Evolutionary conservation across 352 stramenopile genomes (phyloP).

Genomic region (Phytophthora kernoviae): DNA sequence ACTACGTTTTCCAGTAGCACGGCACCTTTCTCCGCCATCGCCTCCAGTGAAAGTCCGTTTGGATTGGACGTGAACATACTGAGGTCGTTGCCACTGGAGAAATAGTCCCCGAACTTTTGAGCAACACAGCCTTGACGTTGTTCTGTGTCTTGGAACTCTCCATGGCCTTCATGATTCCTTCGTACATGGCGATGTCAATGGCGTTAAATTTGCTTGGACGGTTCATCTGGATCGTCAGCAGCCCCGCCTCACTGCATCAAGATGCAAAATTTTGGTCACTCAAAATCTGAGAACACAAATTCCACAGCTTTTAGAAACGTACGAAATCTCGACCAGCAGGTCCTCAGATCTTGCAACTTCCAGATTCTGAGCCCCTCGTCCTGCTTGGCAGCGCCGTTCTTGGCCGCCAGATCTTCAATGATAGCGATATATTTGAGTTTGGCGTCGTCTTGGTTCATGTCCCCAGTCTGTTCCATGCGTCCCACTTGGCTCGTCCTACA

Average conservation of each 20-base stretch:
- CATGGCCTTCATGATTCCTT: constrained; percentile 73
- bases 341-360: constrained; percentile 30
- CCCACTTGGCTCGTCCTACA: constrained; percentile 83
- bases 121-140: constrained; percentile 80
- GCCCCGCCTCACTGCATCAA: constrained; percentile 35
- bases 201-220: constrained; percentile 88
- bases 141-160: constrained; percentile 63
- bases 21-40: constrained; percentile 61
- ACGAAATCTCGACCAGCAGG: constrained; percentile 64
- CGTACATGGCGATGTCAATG: constrained; percentile 86
- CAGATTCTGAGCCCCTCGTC: constrained; percentile 5
- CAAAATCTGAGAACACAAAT: neutral
- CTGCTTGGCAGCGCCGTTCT: constrained; percentile 37
- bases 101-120: constrained; percentile 89
- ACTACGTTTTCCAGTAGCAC: constrained; percentile 68
- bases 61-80: constrained; percentile 76
- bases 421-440: constrained; percentile 77
- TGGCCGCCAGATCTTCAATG: constrained; percentile 65
- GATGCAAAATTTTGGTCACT: constrained; percentile 5
- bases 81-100: constrained; percentile 91
- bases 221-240: constrained; percentile 85
- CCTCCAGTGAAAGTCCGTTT: constrained; percentile 56
- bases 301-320: constrained; percentile 11
- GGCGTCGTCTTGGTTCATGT: constrained; percentile 72
- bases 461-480: constrained; percentile 75